A percentile compares a stretch with the other conserved stretches of the same genome.
phyloP scores from a whole-genome alignment of 2,329 filamentous ascomycete genomes.

The Microcera coccophila region DNA sequence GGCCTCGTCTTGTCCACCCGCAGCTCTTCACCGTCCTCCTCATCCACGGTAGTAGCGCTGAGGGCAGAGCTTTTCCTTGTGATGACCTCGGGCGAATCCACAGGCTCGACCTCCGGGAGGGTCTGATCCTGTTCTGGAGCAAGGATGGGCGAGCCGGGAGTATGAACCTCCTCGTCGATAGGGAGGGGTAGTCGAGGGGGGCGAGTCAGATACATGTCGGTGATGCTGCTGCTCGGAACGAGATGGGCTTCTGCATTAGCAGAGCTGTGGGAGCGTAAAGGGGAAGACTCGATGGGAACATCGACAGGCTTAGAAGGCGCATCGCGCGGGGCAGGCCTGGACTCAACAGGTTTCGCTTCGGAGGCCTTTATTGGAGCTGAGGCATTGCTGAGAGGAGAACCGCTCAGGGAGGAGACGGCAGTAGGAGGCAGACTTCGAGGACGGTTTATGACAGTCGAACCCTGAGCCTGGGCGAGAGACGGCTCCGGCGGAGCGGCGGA shows the following conservation, averaged over 20 bases:
- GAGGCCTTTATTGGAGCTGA: conserved; percentile 26
- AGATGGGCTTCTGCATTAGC: conserved; percentile 41
- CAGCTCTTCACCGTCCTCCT: conserved; percentile 74
- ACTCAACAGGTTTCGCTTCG: conserved; percentile 19
- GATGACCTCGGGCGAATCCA: conserved; percentile 48
- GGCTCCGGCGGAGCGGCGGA: conserved; percentile 59
- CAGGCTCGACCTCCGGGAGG: conserved; percentile 50
- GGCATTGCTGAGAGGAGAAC: conserved; percentile 41
- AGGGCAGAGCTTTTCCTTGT: conserved; percentile 55
- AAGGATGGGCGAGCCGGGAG: conserved; percentile 85
- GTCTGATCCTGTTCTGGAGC: conserved; percentile 60
- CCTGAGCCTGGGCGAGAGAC: conserved; percentile 58
- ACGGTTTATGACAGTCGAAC: conserved; percentile 48
- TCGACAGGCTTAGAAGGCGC: conserved; percentile 55
- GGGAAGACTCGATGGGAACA: conserved; percentile 45
- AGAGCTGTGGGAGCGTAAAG: conserved; percentile 36
- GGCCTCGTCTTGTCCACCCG: conserved; percentile 70
- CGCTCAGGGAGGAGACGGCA: conserved; percentile 47
- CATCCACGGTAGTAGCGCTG: conserved; percentile 65
- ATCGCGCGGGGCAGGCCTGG: conserved; percentile 20
- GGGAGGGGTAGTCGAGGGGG: conserved; percentile 87
- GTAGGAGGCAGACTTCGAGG: conserved; percentile 47
- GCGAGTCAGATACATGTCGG: conserved; percentile 62
- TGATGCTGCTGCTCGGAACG: conserved; percentile 54
- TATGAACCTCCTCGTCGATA: conserved; percentile 87